A percentile compares a stretch with the other conserved stretches of the same genome.
These are phyloP conservation scores for Herpetomonas muscarum DNA, from an alignment of 208 protist genomes.

Conservation along the genomic window DNA sequence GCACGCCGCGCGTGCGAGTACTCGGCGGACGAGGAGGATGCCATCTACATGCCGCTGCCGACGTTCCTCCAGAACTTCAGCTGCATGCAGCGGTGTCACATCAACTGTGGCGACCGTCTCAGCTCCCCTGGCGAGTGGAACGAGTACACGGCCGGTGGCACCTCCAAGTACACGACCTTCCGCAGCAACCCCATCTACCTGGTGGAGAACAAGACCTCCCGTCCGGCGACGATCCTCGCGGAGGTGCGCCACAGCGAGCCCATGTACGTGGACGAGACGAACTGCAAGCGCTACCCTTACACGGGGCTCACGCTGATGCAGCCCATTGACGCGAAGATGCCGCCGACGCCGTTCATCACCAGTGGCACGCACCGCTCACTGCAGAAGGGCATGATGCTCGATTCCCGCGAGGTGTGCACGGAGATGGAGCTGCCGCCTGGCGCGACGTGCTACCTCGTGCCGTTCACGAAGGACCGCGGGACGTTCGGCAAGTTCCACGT, in stretches of 20 bases:
- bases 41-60: constrained; percentile 61
- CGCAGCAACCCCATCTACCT: constrained; percentile 84
- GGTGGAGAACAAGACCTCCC: constrained; percentile 72
- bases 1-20: constrained; percentile 41
- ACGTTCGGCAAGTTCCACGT: constrained; percentile 59
- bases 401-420: constrained; percentile 72
- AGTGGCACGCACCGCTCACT: constrained; percentile 66
- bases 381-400: constrained; percentile 79
- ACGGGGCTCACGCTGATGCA: constrained; percentile 76
- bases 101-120: constrained; percentile 83
- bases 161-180: constrained; percentile 81
- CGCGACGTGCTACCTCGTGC: constrained; percentile 75
- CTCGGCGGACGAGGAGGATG: constrained; percentile 31
- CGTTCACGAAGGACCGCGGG: constrained; percentile 75
- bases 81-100: constrained; percentile 79
- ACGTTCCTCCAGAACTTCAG: constrained; percentile 77
- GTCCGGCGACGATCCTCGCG: constrained; percentile 54
- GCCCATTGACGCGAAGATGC: constrained; percentile 51
- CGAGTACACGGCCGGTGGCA: constrained; percentile 57
- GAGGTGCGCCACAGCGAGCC: constrained; percentile 59
- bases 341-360: constrained; percentile 66
- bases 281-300: constrained; percentile 74
- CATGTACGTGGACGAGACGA: constrained; percentile 49
- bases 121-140: constrained; percentile 67
- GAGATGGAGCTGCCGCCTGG: constrained; percentile 74